A percentile compares a stretch with the other conserved stretches of the same genome.
Conservation (phyloP, 2,329 filamentous ascomycete genomes). For the Lasiodiplodia sp. region DNA sequence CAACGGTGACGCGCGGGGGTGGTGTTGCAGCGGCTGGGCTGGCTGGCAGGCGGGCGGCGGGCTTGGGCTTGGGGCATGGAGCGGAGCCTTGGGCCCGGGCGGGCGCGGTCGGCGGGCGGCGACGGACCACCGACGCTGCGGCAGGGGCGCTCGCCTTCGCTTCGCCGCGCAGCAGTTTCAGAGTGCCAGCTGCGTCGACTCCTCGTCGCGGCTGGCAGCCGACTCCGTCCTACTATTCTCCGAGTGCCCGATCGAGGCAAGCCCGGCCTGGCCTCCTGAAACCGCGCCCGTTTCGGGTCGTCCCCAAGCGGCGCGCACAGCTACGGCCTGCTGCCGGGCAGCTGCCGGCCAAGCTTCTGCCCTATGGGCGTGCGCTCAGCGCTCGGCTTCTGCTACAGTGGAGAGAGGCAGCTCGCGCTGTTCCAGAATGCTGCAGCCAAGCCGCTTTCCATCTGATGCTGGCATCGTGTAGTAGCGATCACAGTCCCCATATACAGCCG, state of each 20-base stretch:
- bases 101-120: background rate
- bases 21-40: background rate
- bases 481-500: conserved; percentile 18
- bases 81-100: background rate
- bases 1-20: conserved; percentile 8
- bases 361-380: conserved; percentile 19
- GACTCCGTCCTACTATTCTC: conserved; percentile 27
- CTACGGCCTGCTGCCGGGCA: background rate
- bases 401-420: conserved; percentile 19
- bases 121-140: background rate
- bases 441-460: conserved; percentile 10
- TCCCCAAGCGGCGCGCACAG: conserved; percentile 15
- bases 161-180: conserved; percentile 27
- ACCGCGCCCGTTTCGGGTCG: conserved; percentile 29
- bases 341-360: conserved; percentile 25
- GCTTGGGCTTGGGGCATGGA: background rate
- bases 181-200: conserved; percentile 17
- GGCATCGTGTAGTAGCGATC: conserved; percentile 21
- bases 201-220: conserved; percentile 17
- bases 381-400: conserved; percentile 31
- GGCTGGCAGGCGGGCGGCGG: background rate
- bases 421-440: conserved; percentile 29
- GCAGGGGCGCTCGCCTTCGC: conserved; percentile 15
- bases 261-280: conserved; percentile 17
- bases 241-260: conserved; percentile 20